Evolutionary conservation across 202 grass and related monocot species (phyloP).

Genomic region (Panicum virgatum): DNA sequence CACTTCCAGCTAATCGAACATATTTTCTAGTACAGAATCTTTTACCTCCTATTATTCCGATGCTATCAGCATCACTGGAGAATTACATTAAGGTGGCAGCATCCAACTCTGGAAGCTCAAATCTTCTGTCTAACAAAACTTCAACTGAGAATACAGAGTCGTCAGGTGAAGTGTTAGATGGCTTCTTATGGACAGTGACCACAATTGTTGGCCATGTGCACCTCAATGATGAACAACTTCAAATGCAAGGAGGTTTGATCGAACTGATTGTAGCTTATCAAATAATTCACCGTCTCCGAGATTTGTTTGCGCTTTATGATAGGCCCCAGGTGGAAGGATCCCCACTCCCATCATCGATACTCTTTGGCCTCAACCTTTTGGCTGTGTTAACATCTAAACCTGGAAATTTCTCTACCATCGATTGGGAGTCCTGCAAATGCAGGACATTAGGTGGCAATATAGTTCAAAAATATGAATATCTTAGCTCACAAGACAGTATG

Average conservation of each 20-base stretch:
- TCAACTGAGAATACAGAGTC: slow-evolving; percentile 79
- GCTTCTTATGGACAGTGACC: slow-evolving; percentile 90
- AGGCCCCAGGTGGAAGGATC: slow-evolving; percentile 98
- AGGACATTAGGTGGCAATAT: slow-evolving; percentile 46
- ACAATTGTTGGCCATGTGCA: slow-evolving; percentile 80
- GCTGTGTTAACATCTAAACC: slow-evolving; percentile 84
- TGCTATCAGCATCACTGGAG: slow-evolving; percentile 92
- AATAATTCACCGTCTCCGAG: slow-evolving; percentile 90
- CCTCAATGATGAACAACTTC: slow-evolving; percentile 69
- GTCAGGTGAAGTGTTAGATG: slow-evolving; percentile 87
- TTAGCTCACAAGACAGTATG: slow-evolving; percentile 51
- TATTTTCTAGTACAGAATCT: slow-evolving; percentile 99
- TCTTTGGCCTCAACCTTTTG: slow-evolving; percentile 87
- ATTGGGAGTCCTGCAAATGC: slow-evolving; percentile 92
- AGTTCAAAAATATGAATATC: slow-evolving; percentile 66
- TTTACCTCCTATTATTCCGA: slow-evolving; percentile 93
- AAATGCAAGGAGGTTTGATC: slow-evolving; percentile 90
- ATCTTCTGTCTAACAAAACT: slow-evolving; percentile 58
- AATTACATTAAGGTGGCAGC: slow-evolving; percentile 99
- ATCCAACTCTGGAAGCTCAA: slow-evolving; percentile 67
- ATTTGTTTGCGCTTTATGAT: slow-evolving; percentile 97
- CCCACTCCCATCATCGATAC: slow-evolving; percentile 92
- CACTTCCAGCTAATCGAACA: slow-evolving; percentile 81
- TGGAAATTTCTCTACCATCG: slow-evolving; percentile 75
- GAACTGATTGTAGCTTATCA: slow-evolving; percentile 98